phyloP scores from a whole-genome alignment of 2,329 filamentous ascomycete species.

The Graphilbum fragrans region DNA sequence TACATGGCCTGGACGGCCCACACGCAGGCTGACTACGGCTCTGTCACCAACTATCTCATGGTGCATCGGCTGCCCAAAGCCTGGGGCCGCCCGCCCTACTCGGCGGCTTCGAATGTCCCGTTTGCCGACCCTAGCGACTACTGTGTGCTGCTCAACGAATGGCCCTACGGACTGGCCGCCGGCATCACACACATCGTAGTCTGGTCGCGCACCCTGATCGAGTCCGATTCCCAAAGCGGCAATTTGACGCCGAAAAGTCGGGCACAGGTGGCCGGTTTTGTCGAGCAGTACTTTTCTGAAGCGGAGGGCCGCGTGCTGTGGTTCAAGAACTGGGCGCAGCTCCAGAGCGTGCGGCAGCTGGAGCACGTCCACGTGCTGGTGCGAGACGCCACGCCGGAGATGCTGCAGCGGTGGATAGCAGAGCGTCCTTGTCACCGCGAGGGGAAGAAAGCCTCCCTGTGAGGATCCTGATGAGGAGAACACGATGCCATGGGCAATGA shows the following conservation, averaged over 20 bases:
- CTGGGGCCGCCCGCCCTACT: conserved; percentile 55
- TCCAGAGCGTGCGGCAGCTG: conserved; percentile 78
- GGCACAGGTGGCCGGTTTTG: conserved; percentile 53
- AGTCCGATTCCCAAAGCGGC: conserved; percentile 57
- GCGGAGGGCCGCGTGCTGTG: conserved; percentile 49
- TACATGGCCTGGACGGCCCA: conserved; percentile 69
- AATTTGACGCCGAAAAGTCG: conserved; percentile 59
- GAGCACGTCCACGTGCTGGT: conserved; percentile 82
- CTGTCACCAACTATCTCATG: conserved; percentile 68
- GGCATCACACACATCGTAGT: conserved; percentile 73
- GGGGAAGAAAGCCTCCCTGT: neutral
- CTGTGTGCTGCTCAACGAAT: conserved; percentile 76
- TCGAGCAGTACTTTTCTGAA: conserved; percentile 56
- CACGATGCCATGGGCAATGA: too few species aligned
- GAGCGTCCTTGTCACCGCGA: conserved; percentile 24
- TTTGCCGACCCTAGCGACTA: conserved; percentile 45
- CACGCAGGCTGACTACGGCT: conserved; percentile 62
- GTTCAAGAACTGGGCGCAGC: conserved; percentile 88
- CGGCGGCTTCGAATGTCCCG: conserved; percentile 33
- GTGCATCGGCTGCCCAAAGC: conserved; percentile 51
- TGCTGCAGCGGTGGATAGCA: conserved; percentile 41
- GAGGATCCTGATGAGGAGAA: too few species aligned
- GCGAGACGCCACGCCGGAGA: conserved; percentile 36
- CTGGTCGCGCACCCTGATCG: conserved; percentile 76
- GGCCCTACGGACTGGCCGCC: conserved; percentile 69